A percentile compares a stretch with the other conserved stretches of the same genome.
These are phyloP conservation scores for Eremothecium sinecaudum DNA, from an alignment of 1,139 yeast genomes.

Conservation along the genomic window DNA sequence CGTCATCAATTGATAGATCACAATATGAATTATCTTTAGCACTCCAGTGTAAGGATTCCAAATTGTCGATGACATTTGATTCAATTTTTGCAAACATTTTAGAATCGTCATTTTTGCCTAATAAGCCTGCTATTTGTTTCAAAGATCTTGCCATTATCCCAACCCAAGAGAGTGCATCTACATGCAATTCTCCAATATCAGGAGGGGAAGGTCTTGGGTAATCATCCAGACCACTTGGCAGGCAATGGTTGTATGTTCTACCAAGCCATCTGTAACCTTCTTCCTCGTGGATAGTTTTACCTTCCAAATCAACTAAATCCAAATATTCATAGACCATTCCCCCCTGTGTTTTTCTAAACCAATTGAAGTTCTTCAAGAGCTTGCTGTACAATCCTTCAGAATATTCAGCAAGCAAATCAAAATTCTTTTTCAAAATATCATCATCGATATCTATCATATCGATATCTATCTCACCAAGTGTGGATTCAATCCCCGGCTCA, in stretches of 20 bases:
- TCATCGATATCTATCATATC: constrained; percentile 11
- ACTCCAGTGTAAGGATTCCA: constrained; percentile 76
- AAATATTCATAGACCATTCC: constrained; percentile 60
- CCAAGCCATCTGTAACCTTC: constrained; percentile 94
- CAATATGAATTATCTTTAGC: constrained; percentile 61
- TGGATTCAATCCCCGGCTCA: not conserved
- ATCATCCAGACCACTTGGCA: constrained; percentile 93
- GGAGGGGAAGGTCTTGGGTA: constrained; percentile 81
- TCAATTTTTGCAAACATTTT: constrained; percentile 44
- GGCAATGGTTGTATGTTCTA: constrained; percentile 70
- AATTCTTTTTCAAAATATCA: constrained; percentile 41
- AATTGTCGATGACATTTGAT: constrained; percentile 47
- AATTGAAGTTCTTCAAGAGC: constrained; percentile 65
- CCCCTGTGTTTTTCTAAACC: constrained; percentile 75
- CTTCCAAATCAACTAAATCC: constrained; percentile 22
- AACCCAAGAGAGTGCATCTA: constrained; percentile 86
- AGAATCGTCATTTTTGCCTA: constrained; percentile 52
- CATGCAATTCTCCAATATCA: constrained; percentile 82
- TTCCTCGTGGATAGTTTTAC: constrained; percentile 37
- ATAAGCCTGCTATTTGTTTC: constrained; percentile 59
- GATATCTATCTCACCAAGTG: constrained; percentile 18
- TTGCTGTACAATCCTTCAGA: constrained; percentile 66
- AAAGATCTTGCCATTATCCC: constrained; percentile 85
- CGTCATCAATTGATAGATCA: constrained; percentile 58
- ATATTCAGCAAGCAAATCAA: constrained; percentile 52